These are phyloP conservation scores for Carpinus viminea DNA, from an alignment of 306 rosid species.

Conservation along the genomic window DNA sequence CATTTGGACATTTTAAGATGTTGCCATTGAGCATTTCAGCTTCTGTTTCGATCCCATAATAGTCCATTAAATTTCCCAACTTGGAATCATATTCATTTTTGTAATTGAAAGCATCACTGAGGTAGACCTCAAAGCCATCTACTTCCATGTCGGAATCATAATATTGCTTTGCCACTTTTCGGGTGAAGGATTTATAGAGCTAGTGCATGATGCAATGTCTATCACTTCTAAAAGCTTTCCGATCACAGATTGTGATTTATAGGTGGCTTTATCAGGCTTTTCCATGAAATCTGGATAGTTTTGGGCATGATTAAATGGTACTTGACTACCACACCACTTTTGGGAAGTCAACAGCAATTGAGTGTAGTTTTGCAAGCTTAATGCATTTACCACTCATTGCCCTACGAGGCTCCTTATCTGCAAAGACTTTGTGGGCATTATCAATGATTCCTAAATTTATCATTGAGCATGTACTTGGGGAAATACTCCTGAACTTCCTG, in stretches of 20 bases:
- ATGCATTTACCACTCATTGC: slow-evolving; percentile 9
- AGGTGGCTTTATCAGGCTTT: slow-evolving; percentile 23
- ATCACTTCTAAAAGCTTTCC: slow-evolving; percentile 53
- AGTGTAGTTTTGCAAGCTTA: slow-evolving; percentile 37
- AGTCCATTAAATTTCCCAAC: slow-evolving; percentile 63
- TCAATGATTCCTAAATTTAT: not conserved
- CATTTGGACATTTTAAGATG: slow-evolving; percentile 51
- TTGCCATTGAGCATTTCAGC: slow-evolving; percentile 72
- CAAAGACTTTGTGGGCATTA: slow-evolving; percentile 14
- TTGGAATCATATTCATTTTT: slow-evolving; percentile 64
- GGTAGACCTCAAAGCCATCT: slow-evolving; percentile 60
- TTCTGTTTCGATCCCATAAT: slow-evolving; percentile 73
- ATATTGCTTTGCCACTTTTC: slow-evolving; percentile 41
- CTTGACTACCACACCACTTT: slow-evolving; percentile 35
- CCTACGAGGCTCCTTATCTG: slow-evolving; percentile 23
- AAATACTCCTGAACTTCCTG: slow-evolving; percentile 24
- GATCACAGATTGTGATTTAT: slow-evolving; percentile 33
- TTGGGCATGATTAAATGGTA: slow-evolving; percentile 2
- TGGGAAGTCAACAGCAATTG: slow-evolving; percentile 42
- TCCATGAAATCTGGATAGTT: slow-evolving; percentile 51
- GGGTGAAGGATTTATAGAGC: slow-evolving; percentile 38
- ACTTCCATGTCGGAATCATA: slow-evolving; percentile 73
- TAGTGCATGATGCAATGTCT: slow-evolving; percentile 33
- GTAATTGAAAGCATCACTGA: slow-evolving; percentile 61
- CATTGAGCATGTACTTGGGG: not conserved